Evolutionary conservation across 371 early-diverging fungal genomes (phyloP).

Genomic region (Amoeboaphelidium protococcarum): DNA sequence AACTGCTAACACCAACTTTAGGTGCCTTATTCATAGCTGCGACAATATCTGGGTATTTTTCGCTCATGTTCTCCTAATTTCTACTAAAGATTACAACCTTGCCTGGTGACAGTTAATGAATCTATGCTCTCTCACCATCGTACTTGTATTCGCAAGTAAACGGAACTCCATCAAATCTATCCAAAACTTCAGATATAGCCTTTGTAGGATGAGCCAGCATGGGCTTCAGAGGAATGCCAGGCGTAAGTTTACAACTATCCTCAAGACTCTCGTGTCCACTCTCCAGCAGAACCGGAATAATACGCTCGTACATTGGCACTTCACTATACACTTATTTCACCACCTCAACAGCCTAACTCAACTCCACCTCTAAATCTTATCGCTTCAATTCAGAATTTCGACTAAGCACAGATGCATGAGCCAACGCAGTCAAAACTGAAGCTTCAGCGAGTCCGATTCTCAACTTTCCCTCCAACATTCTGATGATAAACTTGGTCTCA

Average conservation of each 20-base stretch:
- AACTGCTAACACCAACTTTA: slow-evolving; percentile 5
- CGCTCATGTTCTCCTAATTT: slow-evolving; percentile 14
- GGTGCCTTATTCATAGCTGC: slow-evolving; percentile 1
- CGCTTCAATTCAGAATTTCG: slow-evolving; percentile 4
- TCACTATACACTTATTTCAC: slow-evolving; percentile 74
- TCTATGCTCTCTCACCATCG: slow-evolving; percentile 21
- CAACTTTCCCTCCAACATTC: slow-evolving; percentile 83
- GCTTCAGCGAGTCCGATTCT: slow-evolving; percentile 93
- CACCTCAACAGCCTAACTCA: slow-evolving; percentile 38
- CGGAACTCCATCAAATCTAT: slow-evolving; percentile 2
- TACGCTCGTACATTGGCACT: slow-evolving; percentile 64
- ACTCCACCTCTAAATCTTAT: slow-evolving; percentile 14
- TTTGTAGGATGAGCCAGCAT: slow-evolving; percentile 19
- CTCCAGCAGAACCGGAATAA: slow-evolving; percentile 56
- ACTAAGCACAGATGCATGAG: slow-evolving; percentile 35
- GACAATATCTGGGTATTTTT: slow-evolving; percentile 15
- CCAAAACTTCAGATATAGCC: slow-evolving; percentile 9
- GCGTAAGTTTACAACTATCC: slow-evolving; percentile 57
- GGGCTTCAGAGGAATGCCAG: slow-evolving; percentile 33
- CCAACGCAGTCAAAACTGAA: slow-evolving; percentile 65
- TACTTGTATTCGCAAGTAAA: slow-evolving; percentile 20
- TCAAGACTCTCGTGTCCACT: slow-evolving; percentile 33
- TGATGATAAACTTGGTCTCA: slow-evolving; percentile 50
- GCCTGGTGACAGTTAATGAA: slow-evolving; percentile 7
- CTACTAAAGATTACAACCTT: slow-evolving; percentile 10